These are phyloP conservation scores for Monosporascus sp. DNA, from an alignment of 2,329 filamentous ascomycete species.

Conservation along the genomic window DNA sequence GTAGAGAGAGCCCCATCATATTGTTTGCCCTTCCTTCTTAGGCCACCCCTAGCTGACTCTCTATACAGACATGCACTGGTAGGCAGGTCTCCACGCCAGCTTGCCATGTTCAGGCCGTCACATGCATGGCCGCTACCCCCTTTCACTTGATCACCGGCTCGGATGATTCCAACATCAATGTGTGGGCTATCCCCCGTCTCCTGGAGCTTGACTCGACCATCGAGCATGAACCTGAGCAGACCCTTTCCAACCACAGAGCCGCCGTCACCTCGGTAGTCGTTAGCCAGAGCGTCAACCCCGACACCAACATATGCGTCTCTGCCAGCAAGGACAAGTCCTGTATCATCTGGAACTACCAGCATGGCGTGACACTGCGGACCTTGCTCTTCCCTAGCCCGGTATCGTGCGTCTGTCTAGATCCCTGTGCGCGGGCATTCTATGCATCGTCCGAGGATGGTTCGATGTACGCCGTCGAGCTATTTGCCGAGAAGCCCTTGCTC, in stretches of 20 bases:
- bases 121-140: constrained; percentile 65
- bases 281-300: constrained; percentile 60
- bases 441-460: constrained; percentile 75
- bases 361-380: constrained; percentile 70
- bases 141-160: constrained; percentile 73
- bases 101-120: constrained; percentile 75
- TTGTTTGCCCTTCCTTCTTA: background rate
- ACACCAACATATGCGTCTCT: constrained; percentile 78
- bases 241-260: constrained; percentile 71
- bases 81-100: constrained; percentile 70
- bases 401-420: constrained; percentile 69
- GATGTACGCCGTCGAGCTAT: constrained; percentile 73
- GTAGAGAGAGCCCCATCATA: constrained; percentile 14
- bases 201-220: constrained; percentile 52
- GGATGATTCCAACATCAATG: constrained; percentile 81
- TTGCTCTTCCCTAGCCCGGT: constrained; percentile 73
- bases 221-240: constrained; percentile 65
- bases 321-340: constrained; percentile 81
- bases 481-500: constrained; percentile 51
- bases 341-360: constrained; percentile 88
- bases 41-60: constrained; percentile 11
- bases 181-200: constrained; percentile 79
- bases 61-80: constrained; percentile 61
- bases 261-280: constrained; percentile 60
- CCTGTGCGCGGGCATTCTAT: constrained; percentile 77